These are phyloP conservation scores for Auriscalpium vulgare DNA, from an alignment of 768 basidiomycete species.

Conservation along the genomic window DNA sequence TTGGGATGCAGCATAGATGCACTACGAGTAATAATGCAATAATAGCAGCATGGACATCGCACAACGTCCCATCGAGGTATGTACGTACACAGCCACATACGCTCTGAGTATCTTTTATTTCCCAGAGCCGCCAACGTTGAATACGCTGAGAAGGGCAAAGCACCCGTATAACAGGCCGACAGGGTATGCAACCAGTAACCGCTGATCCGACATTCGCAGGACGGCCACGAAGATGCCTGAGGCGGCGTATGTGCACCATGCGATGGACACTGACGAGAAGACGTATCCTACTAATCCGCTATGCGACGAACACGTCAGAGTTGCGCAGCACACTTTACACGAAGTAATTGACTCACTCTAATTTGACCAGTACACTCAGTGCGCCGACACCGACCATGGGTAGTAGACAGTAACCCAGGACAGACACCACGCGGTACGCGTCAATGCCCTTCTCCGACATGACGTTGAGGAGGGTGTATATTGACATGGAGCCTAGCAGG, in stretches of 20 bases:
- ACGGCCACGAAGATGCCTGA: slow-evolving; percentile 95
- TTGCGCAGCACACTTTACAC: slow-evolving; percentile 1
- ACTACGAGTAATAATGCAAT: too few species aligned
- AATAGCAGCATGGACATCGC: too few species aligned
- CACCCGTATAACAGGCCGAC: slow-evolving; percentile 91
- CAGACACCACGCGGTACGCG: slow-evolving; percentile 89
- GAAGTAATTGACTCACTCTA: slow-evolving; percentile 59
- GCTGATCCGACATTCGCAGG: slow-evolving; percentile 90
- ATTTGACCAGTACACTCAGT: slow-evolving; percentile 75
- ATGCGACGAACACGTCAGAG: slow-evolving; percentile 4
- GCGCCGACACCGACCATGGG: slow-evolving; percentile 95
- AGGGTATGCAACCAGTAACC: slow-evolving; percentile 93
- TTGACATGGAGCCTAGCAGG: slow-evolving; percentile 84
- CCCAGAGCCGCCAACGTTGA: slow-evolving; percentile 42
- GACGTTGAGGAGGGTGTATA: slow-evolving; percentile 92
- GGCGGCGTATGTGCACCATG: slow-evolving; percentile 97
- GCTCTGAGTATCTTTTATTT: too few species aligned
- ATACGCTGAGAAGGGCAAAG: slow-evolving; percentile 88
- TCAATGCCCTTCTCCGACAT: slow-evolving; percentile 96
- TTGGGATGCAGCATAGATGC: too few species aligned
- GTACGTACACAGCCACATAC: too few species aligned
- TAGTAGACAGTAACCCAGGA: slow-evolving; percentile 91
- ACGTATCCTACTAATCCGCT: slow-evolving; percentile 84
- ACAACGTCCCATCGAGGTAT: too few species aligned
- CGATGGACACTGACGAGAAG: slow-evolving; percentile 70